Evolutionary conservation across 2,329 filamentous ascomycete genomes (phyloP), one percentile per base, ranked within the genome.

Genomic region (Exophiala lecanii-corni): DNA sequence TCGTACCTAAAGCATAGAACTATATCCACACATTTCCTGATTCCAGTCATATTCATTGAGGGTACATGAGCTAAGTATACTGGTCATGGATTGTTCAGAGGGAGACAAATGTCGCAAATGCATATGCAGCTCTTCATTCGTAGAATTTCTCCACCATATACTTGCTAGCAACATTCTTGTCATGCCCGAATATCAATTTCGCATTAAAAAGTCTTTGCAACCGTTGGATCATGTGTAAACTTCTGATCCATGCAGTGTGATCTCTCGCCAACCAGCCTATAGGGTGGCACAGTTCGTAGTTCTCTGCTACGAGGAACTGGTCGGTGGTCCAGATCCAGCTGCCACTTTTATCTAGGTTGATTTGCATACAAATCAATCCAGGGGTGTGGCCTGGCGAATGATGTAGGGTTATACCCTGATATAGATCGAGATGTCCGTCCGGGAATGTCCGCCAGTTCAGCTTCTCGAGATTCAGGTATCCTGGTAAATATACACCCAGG

Each of bases 371-470:
- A 21, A 55, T 57, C 1, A 66, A 53, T 1, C 63, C 64, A 0
- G 61, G 61, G 1, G 63, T 66, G 30, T 66, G 64, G 0, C 64
- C 64, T 0, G 63, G 63, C 4, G 49, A 57, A 45, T 65, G 62
- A 36, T 65, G 56, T 4, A 67, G 42, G 0, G 57, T 60, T 23
- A 71, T 63, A 0, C 68, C 67, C 36, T 63, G 61, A 34, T 51
- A 66, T 7, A 70, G 53, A 15, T 70, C 66, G 3, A 70, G 51
- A 5, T 59, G 57, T 2, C 57, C 46, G 4, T 67, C 67, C 28
- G 58, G 58, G 40, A 70, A 70, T 0, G 67, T 68, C 17, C 63
- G 58, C 68, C 68, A 70, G 5, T 71, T 70, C 4, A 69, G 19
- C 2, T 53, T 55, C 7, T 60, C 57, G 1, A 68, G 47, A 13